Base-by-base conservation (phyloP, 1,139 yeast species). In the Yamadazyma atlantica region DNA sequence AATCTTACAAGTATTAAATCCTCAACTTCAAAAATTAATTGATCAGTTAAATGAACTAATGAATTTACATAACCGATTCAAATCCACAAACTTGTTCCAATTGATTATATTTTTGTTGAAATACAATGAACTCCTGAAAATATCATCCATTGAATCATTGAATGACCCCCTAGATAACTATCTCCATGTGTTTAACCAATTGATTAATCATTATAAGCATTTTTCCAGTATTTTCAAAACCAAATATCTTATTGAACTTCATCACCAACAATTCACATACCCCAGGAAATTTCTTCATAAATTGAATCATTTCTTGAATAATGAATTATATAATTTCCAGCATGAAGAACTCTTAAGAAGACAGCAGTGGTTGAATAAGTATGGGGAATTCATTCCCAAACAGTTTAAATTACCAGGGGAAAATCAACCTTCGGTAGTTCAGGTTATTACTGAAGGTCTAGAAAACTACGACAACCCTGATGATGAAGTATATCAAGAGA, bases 371-470 rank as follows among this genome's bases (percentile, higher is more conserved):
- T 50, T 68, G 21, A 49, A 52, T 3, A 60, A 63, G 34, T 69
- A 65, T 42, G 76, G 75, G 4, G 66, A 61, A 33, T 70, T 64
- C 41, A 68, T 70, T 8, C 77, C 77, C 3, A 60, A 58, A 35
- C 71, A 66, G 40, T 66, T 70, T 42, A 53, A 48, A 30, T 51
- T 71, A 4, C 75, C 75, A 0, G 75, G 74, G 1, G 73, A 66
- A 29, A 57, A 55, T 32, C 66, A 64, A 43, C 76, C 76, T 1
- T 46, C 57, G 2, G 62, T 70, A 17, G 65, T 65, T 32, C 74
- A 70, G 50, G 68, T 70, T 3, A 52, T 69, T 18, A 70, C 76
- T 11, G 73, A 70, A 36, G 75, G 75, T 0, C 48, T 70, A 32
- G 47, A 43, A 12, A 23, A 35, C 11, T 72, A 66, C 19, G 62